Evolutionary conservation across 2,329 filamentous ascomycete genomes (phyloP).

Genomic region (Cadophora malorum): DNA sequence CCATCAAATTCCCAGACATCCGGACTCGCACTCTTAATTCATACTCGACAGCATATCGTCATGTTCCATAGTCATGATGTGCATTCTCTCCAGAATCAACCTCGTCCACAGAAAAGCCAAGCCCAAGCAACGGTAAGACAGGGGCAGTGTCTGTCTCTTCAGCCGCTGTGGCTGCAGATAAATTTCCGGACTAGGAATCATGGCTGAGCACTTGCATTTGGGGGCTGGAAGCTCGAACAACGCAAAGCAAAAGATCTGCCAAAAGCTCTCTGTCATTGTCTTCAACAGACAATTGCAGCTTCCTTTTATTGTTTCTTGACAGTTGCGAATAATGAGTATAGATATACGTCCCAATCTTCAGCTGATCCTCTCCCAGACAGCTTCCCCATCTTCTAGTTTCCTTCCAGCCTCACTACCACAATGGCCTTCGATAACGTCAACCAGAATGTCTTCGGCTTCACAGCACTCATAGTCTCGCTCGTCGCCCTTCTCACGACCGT

Average conservation of each 20-base stretch:
- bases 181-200: constrained; percentile 19
- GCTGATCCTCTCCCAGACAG: constrained; percentile 1
- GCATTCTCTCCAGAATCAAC: neutral
- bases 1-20: neutral
- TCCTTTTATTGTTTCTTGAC: neutral
- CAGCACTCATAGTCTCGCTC: constrained; percentile 46
- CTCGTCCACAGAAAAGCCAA: constrained; percentile 6
- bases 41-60: neutral
- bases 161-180: constrained; percentile 27
- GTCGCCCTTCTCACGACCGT: constrained; percentile 45
- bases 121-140: constrained; percentile 13
- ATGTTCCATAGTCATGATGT: neutral
- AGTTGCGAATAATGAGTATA: constrained; percentile 18
- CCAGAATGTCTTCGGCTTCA: constrained; percentile 43
- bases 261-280: constrained; percentile 7
- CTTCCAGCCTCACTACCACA: constrained; percentile 10
- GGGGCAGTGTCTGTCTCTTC: constrained; percentile 20
- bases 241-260: constrained; percentile 13
- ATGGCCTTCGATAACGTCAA: constrained; percentile 36
- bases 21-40: neutral
- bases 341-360: neutral
- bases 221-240: constrained; percentile 21
- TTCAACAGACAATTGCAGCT: constrained; percentile 11
- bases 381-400: neutral
- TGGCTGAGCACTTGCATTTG: constrained; percentile 23